Conservation (phyloP, 176 grass and related monocot species). For the Secale cereale region DNA sequence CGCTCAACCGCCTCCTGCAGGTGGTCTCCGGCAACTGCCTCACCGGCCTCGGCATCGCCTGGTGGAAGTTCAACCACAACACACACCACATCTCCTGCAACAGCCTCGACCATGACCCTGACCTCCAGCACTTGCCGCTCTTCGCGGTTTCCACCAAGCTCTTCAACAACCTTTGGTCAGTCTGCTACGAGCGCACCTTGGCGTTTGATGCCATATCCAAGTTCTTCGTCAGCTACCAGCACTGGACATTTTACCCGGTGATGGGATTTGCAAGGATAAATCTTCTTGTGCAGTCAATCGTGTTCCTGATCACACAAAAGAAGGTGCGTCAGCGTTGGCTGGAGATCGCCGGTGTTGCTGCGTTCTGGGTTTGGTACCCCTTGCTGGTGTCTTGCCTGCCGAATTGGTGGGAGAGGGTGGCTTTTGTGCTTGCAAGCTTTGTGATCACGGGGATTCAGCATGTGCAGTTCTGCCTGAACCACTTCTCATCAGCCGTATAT, state of each 20-base stretch:
- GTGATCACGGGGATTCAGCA: constrained; percentile 79
- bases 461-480: constrained; percentile 91
- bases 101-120: constrained; percentile 89
- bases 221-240: constrained; percentile 90
- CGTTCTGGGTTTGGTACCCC: constrained; percentile 91
- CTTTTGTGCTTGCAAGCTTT: constrained; percentile 72
- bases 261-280: constrained; percentile 89
- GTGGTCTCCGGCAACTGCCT: constrained; percentile 81
- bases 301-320: constrained; percentile 44
- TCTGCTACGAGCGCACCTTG: constrained; percentile 64
- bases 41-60: constrained; percentile 85
- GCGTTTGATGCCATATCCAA: constrained; percentile 53
- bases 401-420: constrained; percentile 67
- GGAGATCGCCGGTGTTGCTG: constrained; percentile 54
- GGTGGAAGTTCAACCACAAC: constrained; percentile 99
- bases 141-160: constrained; percentile 77
- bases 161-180: constrained; percentile 63
- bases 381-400: constrained; percentile 68
- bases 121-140: constrained; percentile 94
- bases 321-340: constrained; percentile 42
- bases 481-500: constrained; percentile 81
- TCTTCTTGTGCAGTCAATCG: constrained; percentile 54
- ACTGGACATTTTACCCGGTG: constrained; percentile 92
- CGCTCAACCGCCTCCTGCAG: constrained; percentile 58
- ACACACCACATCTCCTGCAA: constrained; percentile 93